Evolutionary conservation across 2,329 filamentous ascomycete genomes (phyloP), one percentile per base, ranked within the genome.

Genomic region (Pleurostoma richardsiae): DNA sequence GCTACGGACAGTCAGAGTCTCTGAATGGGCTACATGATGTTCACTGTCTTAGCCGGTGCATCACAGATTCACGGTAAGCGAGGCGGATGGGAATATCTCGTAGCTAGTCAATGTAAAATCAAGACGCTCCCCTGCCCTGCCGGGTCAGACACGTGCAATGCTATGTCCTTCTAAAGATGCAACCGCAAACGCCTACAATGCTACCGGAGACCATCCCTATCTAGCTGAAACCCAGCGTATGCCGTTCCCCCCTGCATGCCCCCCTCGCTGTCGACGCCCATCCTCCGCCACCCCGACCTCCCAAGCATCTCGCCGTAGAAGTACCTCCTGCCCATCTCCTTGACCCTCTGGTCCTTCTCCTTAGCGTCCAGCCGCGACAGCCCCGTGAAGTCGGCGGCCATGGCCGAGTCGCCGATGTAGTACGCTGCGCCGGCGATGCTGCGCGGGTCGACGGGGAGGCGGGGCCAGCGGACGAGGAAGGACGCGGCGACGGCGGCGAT

Each of bases 341-440:
- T 36, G 33, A 36, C n/a, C 33, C 33, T 36, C 33, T n/a, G 44
- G 51, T 70, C 64, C 30, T 66, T 54, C 38, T 64, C 57, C 30
- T 49, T 46, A 41, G 59, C 57, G 4, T 46, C 47, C 46, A 68
- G 31, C 31, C 51, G 50, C 36, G 55, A 55, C 28, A 64, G 31
- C 4, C 62, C 60, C 28, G 59, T 58, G 19, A 68, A 50, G n/a
- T 54, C 54, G 39, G 52, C 51, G 6, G 66, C 44, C 61, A 68
- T 58, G 51, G 56, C 55, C 43, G 62, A 62, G 49, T 64, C 63
- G 43, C 56, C 61, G 28, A 67, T 54, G 40, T 66, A 64, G 43
- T 61, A 62, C 59, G 66, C 58, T 4, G 65, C 59, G 26, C 63
- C 64, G 1, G 62, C 63, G 6, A 70, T 60, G 10, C 58, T 66